Evolutionary conservation across 164 flowering plant genomes (phyloP).

Genomic region (Vitis amurensis): DNA sequence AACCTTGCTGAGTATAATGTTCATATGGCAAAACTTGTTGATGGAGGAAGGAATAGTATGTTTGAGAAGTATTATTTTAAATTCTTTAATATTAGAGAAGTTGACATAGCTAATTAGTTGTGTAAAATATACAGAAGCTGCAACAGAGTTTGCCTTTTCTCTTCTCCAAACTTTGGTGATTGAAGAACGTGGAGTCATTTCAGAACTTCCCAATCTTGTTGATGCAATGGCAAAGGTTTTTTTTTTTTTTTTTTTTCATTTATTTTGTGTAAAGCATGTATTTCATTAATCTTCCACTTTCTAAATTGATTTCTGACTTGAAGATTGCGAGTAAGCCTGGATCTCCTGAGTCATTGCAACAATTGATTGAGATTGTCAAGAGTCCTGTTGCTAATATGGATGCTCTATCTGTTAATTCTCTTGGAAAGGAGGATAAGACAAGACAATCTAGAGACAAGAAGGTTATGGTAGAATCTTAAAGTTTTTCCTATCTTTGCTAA

Average conservation of each 20-base stretch:
- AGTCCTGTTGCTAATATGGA: constrained; percentile 58
- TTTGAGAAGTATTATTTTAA: constrained; percentile 3
- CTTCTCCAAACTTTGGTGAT: constrained; percentile 71
- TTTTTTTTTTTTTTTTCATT: neutral
- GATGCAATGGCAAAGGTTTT: constrained; percentile 92
- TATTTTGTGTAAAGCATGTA: neutral
- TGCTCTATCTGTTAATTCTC: constrained; percentile 28
- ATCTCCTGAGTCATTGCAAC: constrained; percentile 81
- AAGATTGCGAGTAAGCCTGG: constrained; percentile 93
- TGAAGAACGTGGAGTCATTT: constrained; percentile 65
- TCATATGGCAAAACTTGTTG: constrained; percentile 94
- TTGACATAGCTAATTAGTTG: constrained; percentile 10
- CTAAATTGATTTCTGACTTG: constrained; percentile 8
- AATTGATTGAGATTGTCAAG: constrained; percentile 75
- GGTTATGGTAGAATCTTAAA: constrained; percentile 34
- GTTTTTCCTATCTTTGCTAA: neutral
- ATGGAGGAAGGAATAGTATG: constrained; percentile 95
- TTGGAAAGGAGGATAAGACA: constrained; percentile 66
- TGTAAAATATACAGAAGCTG: constrained; percentile 66
- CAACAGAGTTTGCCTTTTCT: constrained; percentile 82
- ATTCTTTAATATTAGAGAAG: neutral
- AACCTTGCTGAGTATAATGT: constrained; percentile 91
- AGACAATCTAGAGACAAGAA: constrained; percentile 67
- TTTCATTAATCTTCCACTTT: neutral
- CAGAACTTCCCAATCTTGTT: constrained; percentile 84